phyloP scores from a whole-genome alignment of 179 eudicot species.

The Silene noctiflora region DNA sequence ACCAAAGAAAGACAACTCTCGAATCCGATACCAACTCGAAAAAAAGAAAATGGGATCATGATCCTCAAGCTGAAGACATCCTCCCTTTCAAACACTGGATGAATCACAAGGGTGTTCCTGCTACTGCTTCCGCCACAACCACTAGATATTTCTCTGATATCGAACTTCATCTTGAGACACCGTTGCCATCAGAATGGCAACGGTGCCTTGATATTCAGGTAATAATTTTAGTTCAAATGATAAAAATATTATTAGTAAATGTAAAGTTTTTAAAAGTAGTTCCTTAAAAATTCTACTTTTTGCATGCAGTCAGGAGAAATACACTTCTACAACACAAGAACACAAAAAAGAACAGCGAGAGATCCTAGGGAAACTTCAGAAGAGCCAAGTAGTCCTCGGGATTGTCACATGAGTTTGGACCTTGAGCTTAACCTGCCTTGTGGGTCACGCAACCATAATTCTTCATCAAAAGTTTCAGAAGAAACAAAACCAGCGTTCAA shows the following conservation, averaged over 20 bases:
- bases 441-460: conserved; percentile 33
- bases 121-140: neutral
- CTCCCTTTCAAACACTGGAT: conserved; percentile 31
- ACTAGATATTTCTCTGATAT: conserved; percentile 27
- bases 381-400: conserved; percentile 32
- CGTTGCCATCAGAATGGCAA: conserved; percentile 72
- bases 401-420: conserved; percentile 67
- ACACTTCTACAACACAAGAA: conserved; percentile 74
- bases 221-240: neutral
- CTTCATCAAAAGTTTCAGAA: conserved; percentile 9
- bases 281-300: conserved; percentile 17
- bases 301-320: conserved; percentile 66
- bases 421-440: conserved; percentile 84
- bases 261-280: neutral
- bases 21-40: conserved; percentile 19
- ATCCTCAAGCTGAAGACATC: conserved; percentile 19
- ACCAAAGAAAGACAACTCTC: conserved; percentile 16
- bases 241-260: no score
- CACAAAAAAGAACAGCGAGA: conserved; percentile 55
- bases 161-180: conserved; percentile 53
- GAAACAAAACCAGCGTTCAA: neutral
- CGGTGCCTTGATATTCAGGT: conserved; percentile 84
- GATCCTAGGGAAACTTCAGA: conserved; percentile 61
- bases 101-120: conserved; percentile 19
- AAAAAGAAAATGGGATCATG: conserved; percentile 30